A percentile compares a stretch with the other conserved stretches of the same genome.
Evolutionary conservation across 441 rosid genomes (phyloP).

Genomic region (Pelargonium australe): DNA sequence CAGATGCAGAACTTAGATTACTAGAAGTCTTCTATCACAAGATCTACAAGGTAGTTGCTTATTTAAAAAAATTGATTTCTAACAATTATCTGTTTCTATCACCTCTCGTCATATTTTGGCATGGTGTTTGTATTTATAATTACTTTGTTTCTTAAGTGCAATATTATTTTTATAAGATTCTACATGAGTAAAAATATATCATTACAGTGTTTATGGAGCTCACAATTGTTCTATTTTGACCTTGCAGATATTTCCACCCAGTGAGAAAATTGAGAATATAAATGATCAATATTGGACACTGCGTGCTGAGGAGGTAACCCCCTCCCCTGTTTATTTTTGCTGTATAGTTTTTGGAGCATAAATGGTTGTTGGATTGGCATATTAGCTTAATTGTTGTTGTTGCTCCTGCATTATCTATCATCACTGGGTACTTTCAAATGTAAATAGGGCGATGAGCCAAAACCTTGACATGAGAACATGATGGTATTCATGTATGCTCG

Average conservation of each 20-base stretch:
- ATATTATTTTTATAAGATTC: background rate
- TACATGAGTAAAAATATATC: too few species aligned
- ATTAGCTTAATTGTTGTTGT: too few species aligned
- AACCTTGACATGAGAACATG: too few species aligned
- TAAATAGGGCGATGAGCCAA: too few species aligned
- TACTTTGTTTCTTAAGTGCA: background rate
- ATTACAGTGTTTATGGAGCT: background rate
- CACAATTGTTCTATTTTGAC: slow-evolving; percentile 9
- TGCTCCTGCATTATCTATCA: too few species aligned
- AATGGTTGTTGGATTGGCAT: too few species aligned
- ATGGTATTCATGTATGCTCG: too few species aligned
- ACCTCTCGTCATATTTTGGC: background rate
- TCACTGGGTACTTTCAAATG: too few species aligned
- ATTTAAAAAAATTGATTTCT: background rate
- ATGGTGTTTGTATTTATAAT: background rate
- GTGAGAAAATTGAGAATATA: slow-evolving; percentile 87
- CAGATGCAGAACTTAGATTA: slow-evolving; percentile 81
- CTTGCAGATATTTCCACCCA: slow-evolving; percentile 70
- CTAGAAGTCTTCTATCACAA: slow-evolving; percentile 91
- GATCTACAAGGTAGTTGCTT: slow-evolving; percentile 72
- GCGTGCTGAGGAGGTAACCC: slow-evolving; percentile 90
- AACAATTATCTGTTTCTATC: background rate
- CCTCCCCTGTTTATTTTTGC: slow-evolving; percentile 5
- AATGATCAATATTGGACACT: slow-evolving; percentile 99
- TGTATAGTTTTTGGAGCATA: too few species aligned